A percentile compares a stretch with the other conserved stretches of the same genome.
phyloP scores from a whole-genome alignment of 1,284 basidiomycete genomes.

The Athelia sp. region DNA sequence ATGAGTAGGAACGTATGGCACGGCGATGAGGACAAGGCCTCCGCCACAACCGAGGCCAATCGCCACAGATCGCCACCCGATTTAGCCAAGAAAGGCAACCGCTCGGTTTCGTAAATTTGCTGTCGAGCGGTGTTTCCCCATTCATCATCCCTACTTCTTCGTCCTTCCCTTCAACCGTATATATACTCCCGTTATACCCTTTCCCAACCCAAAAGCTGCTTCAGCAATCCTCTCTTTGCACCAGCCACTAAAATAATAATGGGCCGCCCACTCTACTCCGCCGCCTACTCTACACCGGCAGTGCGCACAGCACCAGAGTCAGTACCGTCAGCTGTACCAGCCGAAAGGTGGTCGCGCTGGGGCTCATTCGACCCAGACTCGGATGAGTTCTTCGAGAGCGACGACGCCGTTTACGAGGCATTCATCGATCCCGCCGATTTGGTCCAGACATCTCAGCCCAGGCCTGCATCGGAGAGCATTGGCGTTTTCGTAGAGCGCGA shows the following conservation, averaged over 20 bases:
- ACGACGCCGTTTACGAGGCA: conserved; percentile 62
- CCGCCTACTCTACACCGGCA: conserved; percentile 34
- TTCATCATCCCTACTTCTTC: too few relatives aligned
- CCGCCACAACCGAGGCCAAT: too few relatives aligned
- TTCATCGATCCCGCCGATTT: conserved; percentile 43
- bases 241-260: conserved; percentile 26
- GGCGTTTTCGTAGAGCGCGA: conserved; percentile 21
- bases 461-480: conserved; percentile 20
- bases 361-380: conserved; percentile 78
- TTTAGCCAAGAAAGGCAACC: too few relatives aligned
- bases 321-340: conserved; percentile 27
- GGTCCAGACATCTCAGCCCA: conserved; percentile 18
- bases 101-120: too few relatives aligned
- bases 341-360: conserved; percentile 58
- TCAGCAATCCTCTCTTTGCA: too few relatives aligned
- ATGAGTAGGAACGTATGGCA: too few relatives aligned
- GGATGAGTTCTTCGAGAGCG: conserved; percentile 62
- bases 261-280: conserved; percentile 68
- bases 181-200: too few relatives aligned
- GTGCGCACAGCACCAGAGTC: conserved; percentile 47
- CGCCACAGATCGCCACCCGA: too few relatives aligned
- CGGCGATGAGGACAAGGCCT: too few relatives aligned
- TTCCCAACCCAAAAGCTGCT: too few relatives aligned
- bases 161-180: too few relatives aligned
- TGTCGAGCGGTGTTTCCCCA: too few relatives aligned